Evolutionary conservation across 495 filamentous ascomycete species (phyloP).

Genomic region (Penicillium parvum): DNA sequence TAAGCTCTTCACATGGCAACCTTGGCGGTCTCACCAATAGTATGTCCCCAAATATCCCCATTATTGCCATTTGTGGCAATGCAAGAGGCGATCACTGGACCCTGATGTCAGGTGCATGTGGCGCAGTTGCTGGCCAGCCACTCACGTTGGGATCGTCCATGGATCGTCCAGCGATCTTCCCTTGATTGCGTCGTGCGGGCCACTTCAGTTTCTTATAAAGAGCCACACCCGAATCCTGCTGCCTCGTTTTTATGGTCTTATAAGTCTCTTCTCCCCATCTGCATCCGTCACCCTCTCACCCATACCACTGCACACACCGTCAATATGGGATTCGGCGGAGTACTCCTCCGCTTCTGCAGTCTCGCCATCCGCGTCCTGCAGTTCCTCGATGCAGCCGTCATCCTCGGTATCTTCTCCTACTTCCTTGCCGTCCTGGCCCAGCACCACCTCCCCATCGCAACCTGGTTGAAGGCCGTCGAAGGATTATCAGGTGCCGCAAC

Average conservation of each 20-base stretch:
- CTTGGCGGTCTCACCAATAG: no score
- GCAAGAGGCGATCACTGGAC: no score
- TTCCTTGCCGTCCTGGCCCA: conserved; percentile 48
- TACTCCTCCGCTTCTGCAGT: conserved; percentile 58
- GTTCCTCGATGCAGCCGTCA: conserved; percentile 64
- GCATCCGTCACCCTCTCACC: background rate
- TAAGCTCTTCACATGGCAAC: no score
- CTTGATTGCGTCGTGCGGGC: conserved; percentile 15
- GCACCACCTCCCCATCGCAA: conserved; percentile 54
- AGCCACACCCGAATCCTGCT: conserved; percentile 22
- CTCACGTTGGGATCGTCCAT: conserved; percentile 2
- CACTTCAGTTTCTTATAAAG: conserved; percentile 13
- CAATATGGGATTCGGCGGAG: conserved; percentile 47
- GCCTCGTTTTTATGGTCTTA: conserved; percentile 12
- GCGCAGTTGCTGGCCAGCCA: no score
- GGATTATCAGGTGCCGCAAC: conserved; percentile 72
- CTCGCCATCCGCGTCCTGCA: conserved; percentile 64
- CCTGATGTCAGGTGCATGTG: no score
- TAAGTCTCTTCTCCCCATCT: conserved; percentile 2
- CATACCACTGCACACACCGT: background rate
- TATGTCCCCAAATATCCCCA: no score
- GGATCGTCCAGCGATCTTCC: conserved; percentile 29
- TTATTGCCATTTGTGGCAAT: no score
- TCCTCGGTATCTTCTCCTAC: conserved; percentile 76
- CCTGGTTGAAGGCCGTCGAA: conserved; percentile 69